phyloP scores from a whole-genome alignment of 2,329 filamentous ascomycete species.

The Fusarium drepaniforme region DNA sequence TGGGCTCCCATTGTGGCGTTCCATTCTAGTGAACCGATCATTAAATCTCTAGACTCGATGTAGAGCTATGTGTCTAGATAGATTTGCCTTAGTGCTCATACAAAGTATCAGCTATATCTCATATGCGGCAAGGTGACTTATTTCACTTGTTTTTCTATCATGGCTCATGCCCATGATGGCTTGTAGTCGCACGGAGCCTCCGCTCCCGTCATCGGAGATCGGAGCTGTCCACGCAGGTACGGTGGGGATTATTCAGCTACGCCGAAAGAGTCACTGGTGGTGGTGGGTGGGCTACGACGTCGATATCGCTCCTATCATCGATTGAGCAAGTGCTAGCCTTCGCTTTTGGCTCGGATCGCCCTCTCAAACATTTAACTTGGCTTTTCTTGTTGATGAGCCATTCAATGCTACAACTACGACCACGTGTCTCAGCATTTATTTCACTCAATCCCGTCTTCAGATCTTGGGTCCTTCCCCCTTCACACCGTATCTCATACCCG shows the following conservation, averaged over 20 bases:
- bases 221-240: conserved; percentile 5
- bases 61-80: not conserved
- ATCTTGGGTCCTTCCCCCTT: conserved; percentile 16
- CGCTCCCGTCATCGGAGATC: conserved; percentile 32
- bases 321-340: conserved; percentile 25
- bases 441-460: conserved; percentile 33
- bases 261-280: conserved; percentile 41
- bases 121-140: not conserved
- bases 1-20: not conserved
- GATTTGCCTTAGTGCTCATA: not conserved
- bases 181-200: not conserved
- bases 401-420: conserved; percentile 40
- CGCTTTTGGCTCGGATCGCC: conserved; percentile 23
- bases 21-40: not conserved
- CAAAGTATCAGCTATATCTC: not conserved
- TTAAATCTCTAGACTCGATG: not conserved
- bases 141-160: not conserved
- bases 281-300: conserved; percentile 15
- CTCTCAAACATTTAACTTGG: conserved; percentile 15
- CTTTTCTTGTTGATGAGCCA: conserved; percentile 13
- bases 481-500: conserved; percentile 23
- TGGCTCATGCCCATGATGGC: not conserved
- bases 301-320: conserved; percentile 15
- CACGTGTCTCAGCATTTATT: conserved; percentile 35
- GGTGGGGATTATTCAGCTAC: conserved; percentile 38